These are phyloP conservation scores for Balakata baccata DNA, from an alignment of 345 rosid genomes.

Conservation along the genomic window DNA sequence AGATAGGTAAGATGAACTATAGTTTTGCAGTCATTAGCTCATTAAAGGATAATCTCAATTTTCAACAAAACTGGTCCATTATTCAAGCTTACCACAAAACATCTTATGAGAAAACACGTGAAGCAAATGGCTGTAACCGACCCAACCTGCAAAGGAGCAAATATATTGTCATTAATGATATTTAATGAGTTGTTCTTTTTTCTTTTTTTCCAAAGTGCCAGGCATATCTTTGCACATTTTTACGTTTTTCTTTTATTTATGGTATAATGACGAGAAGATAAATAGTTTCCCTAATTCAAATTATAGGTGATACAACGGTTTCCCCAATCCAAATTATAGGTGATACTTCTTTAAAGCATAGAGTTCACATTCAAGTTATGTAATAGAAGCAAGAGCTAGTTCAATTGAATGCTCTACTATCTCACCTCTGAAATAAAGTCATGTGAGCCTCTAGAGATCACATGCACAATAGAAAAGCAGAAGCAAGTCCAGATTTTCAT, in stretches of 20 bases:
- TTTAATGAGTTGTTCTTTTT: neutral
- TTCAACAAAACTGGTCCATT: neutral
- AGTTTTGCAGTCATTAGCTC: neutral
- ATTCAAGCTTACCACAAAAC: conserved; percentile 61
- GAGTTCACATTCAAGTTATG: neutral
- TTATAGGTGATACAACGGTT: neutral
- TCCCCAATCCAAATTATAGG: neutral
- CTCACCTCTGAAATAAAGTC: neutral
- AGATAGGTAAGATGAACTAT: neutral
- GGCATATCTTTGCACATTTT: neutral
- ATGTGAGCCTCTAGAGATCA: neutral
- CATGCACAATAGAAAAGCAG: neutral
- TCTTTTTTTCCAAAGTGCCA: neutral
- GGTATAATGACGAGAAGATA: neutral
- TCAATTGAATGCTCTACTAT: neutral
- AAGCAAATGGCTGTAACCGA: conserved; percentile 95
- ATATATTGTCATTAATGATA: conserved; percentile 15
- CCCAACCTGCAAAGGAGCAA: conserved; percentile 67
- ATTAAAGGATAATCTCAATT: neutral
- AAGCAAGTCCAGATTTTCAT: neutral
- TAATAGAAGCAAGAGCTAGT: neutral
- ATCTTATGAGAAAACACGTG: conserved; percentile 91
- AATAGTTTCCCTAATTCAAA: neutral
- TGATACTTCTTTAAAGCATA: neutral
- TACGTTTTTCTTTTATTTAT: neutral